Base-by-base conservation (phyloP, 140 eudicot species). In the Cichorium intybus region DNA sequence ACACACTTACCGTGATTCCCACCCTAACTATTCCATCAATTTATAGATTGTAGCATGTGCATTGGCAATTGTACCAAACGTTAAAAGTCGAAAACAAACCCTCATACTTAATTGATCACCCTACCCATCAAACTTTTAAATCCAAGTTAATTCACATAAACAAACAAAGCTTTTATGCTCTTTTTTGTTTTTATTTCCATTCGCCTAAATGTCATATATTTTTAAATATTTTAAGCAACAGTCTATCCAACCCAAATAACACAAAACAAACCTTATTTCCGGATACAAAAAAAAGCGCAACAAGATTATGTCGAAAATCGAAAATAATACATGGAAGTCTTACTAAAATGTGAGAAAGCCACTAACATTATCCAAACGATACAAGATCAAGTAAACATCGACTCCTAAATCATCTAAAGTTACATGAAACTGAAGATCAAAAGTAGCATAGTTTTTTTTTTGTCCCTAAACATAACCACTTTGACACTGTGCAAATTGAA, bases 381-480 rank as follows among this genome's bases (percentile, higher is more conserved):
- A 62, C 68, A 62, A 62, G 3, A 43, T 2, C 21, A 14, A 21
- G 29, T 7, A 31, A 16, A 57, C 11, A 18, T 34, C 7, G 3
- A 17, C 4, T 24, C 39, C 68, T 62, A 24, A 22, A 41, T 15
- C 68, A 24, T 43, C 68, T 62, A 43, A 43, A 37, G 35, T 62
- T 62, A 24, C 56, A 62, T 0, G 1, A 66, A 34, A 51, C 9
- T 0, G 16, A 52, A 54, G 0, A 52, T 14, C 11, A 21, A 22
- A 22, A 51, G 71, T 50, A 49, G 31, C 52, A 22, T 52, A 33
- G 15, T 22, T 65, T 66, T 18, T 17, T 21, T 65, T 66, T 23
- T 51, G 60, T 53, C 33, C 48, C 71, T 50, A 21, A 33, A 62
- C 9, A 21, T 66, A 3, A 51, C 61, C 71, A 66, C 10, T 64